Percentiles rank a stretch among this genome's conserved stretches.
phyloP scores from a whole-genome alignment of 441 rosid species.

The Adansonia gregorii region DNA sequence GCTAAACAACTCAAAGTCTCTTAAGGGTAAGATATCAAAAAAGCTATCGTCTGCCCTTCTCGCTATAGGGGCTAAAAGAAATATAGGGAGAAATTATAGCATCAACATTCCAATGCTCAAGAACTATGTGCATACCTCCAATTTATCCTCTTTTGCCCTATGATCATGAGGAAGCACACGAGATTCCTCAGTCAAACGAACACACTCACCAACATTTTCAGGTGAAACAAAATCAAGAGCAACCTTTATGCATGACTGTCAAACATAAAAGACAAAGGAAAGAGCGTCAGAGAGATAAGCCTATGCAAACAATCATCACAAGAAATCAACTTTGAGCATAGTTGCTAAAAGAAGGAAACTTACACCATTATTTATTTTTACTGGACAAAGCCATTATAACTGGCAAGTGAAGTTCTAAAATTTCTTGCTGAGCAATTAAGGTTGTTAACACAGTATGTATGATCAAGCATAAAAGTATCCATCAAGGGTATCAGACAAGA shows the following conservation, averaged over 20 bases:
- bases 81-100: not conserved
- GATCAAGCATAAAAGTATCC: not conserved
- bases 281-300: slow-evolving; percentile 11
- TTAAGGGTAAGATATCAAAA: not conserved
- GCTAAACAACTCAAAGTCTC: not conserved
- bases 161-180: slow-evolving; percentile 43
- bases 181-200: slow-evolving; percentile 43
- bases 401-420: not conserved
- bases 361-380: not conserved
- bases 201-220: slow-evolving; percentile 45
- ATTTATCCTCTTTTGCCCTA: slow-evolving; percentile 43
- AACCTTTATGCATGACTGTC: slow-evolving; percentile 51
- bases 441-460: not conserved
- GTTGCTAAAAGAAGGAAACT: not conserved
- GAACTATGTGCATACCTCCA: slow-evolving; percentile 38
- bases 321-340: not conserved
- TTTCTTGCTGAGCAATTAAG: not conserved
- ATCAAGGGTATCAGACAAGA: slow-evolving; percentile 2
- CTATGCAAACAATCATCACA: not conserved
- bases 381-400: not conserved
- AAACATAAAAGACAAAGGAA: not conserved
- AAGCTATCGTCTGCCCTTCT: not conserved
- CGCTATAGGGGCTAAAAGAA: not conserved
- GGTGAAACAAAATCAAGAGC: slow-evolving; percentile 50
- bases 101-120: not conserved